Conservation (phyloP, 2,329 filamentous ascomycete species). For the Phialocephala sp. region DNA sequence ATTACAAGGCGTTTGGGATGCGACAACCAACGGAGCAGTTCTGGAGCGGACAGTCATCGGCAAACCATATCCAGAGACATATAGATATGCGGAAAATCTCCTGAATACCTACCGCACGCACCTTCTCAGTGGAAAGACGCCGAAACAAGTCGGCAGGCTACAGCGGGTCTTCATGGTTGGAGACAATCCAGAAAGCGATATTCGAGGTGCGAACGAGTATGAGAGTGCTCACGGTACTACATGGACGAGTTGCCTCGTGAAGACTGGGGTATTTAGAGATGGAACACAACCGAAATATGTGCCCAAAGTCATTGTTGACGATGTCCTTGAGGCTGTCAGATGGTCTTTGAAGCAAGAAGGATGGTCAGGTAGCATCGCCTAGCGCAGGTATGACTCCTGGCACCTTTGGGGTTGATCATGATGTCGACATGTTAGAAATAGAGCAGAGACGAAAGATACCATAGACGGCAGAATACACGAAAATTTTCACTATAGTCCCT, state of each 20-base stretch:
- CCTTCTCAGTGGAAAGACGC: conserved; percentile 27
- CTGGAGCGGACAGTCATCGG: conserved; percentile 75
- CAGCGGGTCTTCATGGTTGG: conserved; percentile 92
- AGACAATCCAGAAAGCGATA: conserved; percentile 88
- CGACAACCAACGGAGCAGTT: conserved; percentile 66
- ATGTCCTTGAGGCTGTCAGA: conserved; percentile 77
- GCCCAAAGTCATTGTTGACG: conserved; percentile 70
- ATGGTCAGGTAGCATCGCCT: conserved; percentile 15
- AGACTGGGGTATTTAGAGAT: conserved; percentile 76
- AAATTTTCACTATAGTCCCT: neutral
- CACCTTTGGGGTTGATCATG: neutral
- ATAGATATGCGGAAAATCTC: conserved; percentile 80
- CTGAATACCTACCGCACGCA: conserved; percentile 63
- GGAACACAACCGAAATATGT: conserved; percentile 60
- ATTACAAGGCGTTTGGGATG: conserved; percentile 78
- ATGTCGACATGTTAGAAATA: neutral
- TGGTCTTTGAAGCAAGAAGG: conserved; percentile 70
- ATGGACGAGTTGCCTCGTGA: conserved; percentile 79
- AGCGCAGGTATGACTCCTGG: neutral
- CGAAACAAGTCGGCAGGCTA: conserved; percentile 53
- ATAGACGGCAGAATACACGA: neutral
- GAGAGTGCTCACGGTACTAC: conserved; percentile 68
- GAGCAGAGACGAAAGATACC: conserved; percentile 3
- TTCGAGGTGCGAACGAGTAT: conserved; percentile 83
- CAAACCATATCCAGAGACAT: conserved; percentile 80